Evolutionary conservation across 768 basidiomycete genomes (phyloP), one percentile per base, ranked within the genome.

Genomic region (Tricholoma furcatifolium): DNA sequence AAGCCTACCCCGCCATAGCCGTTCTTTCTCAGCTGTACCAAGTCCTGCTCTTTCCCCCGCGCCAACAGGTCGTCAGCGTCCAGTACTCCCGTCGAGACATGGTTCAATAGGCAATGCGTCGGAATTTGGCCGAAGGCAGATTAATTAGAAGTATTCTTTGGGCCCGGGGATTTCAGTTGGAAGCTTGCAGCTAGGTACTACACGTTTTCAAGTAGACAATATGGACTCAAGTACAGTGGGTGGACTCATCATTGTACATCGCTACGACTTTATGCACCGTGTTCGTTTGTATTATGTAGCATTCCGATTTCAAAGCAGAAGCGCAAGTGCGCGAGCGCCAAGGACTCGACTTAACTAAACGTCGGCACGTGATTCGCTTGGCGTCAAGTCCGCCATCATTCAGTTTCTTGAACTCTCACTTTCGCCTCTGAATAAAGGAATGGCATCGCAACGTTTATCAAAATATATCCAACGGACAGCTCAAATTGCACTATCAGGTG

Each of bases 391-490:
- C 35, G 34, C 8, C 8, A n/a, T n/a, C n/a, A 15, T 3, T 4
- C 9, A n/a, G 0, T 30, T 35, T 39, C 24, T 36, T 17, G 17
- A 2, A 23, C 40, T 36, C 17, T 38, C 23, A n/a, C 30, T 27
- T 31, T 12, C 27, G 9, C 18, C 17, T 15, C 18, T 38, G 20
- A 5, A 20, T 41, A n/a, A 62, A 21, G 2, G 57, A 67, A 71
- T 71, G 68, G 71, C 73, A 15, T 47, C 41, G 15, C 53, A 54
- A n/a, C 62, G 66, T 48, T 60, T 67, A 61, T 71, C 71, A 17
- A 62, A 66, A 46, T 77, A 74, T 56, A 51, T 76, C 46, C 68
- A 62, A 43, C 66, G 77, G 60, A 68, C 75, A 27, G 65, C 58
- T n/a, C 70, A 74, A 56, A 50, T 73, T 6, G 35, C 76, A 32